These are phyloP conservation scores for Inga leiocalycina DNA, from an alignment of 306 rosid species.

Conservation along the genomic window DNA sequence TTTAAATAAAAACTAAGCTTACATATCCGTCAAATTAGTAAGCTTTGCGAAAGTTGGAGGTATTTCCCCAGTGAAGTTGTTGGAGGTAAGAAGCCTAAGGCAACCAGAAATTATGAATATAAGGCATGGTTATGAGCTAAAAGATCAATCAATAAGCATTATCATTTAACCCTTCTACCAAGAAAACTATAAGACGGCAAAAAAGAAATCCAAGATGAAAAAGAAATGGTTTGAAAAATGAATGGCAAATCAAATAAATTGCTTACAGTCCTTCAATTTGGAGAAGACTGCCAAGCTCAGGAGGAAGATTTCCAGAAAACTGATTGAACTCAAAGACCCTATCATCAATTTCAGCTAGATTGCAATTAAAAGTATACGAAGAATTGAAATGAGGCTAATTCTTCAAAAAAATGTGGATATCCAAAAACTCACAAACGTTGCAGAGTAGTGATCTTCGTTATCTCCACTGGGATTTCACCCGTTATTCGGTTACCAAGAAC, in stretches of 20 bases:
- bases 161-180: background rate
- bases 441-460: conserved; percentile 59
- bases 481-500: conserved; percentile 12
- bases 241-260: background rate
- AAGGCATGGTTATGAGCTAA: background rate
- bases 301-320: conserved; percentile 65
- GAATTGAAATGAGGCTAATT: background rate
- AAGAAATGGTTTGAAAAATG: background rate
- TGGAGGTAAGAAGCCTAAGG: conserved; percentile 47
- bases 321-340: conserved; percentile 64
- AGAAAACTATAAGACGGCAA: no score
- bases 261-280: conserved; percentile 61
- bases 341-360: no score
- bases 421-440: conserved; percentile 57
- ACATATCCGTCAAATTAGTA: conserved; percentile 34
- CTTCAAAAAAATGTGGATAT: no score
- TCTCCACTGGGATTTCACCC: conserved; percentile 8
- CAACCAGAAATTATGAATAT: background rate
- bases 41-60: conserved; percentile 22
- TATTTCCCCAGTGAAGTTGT: conserved; percentile 28
- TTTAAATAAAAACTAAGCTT: conserved; percentile 25
- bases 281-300: conserved; percentile 58
- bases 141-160: background rate
- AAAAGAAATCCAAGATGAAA: background rate
- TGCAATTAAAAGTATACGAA: background rate